Evolutionary conservation across 1,284 basidiomycete genomes (phyloP), one percentile per base, ranked within the genome.

Genomic region (Wallemia hederae): DNA sequence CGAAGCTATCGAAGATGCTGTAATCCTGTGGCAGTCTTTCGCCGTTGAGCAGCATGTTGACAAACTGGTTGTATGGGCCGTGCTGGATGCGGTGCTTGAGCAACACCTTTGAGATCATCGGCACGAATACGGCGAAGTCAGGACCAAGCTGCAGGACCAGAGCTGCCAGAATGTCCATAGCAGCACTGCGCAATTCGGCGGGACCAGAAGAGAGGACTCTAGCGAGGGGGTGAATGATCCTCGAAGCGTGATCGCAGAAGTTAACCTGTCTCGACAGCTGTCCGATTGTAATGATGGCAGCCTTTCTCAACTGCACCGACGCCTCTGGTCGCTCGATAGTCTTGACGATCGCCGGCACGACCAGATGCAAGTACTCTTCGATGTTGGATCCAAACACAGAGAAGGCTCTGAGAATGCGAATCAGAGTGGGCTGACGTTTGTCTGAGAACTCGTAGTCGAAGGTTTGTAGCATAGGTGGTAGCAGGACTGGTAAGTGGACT

Each of bases 161-260:
- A 1, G 91, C 85, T 67, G 89, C 91, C 1, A 99, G 74, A 0
- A 91, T 88, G 66, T 97, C 91, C 82, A 98, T 83, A 7, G 91
- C 86, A 0, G 86, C 80, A 69, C 78, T 78, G 28, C 87, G 78
- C 58, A 98, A 74, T 63, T 98, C 92, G 19, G 68, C 63, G 61
- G 85, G 85, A 64, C 78, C 82, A n/a, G 76, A 76, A 55, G 82
- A 80, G 60, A 99, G 74, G 2, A 96, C 85, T 57, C 94, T 80
- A 39, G 91, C 83, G 17, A 99, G 76, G 1, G 94, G 92, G 67
- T 97, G 94, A 25, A 99, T 87, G 67, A 98, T 96, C 58, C 92
- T 80, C 22, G 90, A 94, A 7, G 92, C 90, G 67, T 98, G 91
- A 68, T 98, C 94, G n/a, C 87, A 91, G 69, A 99, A 96, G 72